A percentile compares a stretch with the other conserved stretches of the same genome.
Conservation (phyloP, 257 asterid species). For the Ajuga chamaepitys region DNA sequence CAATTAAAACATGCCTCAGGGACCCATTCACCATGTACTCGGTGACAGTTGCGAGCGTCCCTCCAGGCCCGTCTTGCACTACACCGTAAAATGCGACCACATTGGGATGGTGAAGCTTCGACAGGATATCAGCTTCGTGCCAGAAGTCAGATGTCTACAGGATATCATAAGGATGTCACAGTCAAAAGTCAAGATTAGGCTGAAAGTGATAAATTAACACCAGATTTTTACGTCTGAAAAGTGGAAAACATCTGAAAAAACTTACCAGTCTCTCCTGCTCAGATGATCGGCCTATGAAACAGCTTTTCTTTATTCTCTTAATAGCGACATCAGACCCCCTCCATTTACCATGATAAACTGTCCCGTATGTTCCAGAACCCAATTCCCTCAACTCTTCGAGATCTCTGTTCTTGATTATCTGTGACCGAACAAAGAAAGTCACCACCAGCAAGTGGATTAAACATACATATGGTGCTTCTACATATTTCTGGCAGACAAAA, state of each 20-base stretch:
- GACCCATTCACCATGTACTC: constrained; percentile 96
- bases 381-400: constrained; percentile 91
- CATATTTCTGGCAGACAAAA: not conserved
- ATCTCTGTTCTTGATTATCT: constrained; percentile 77
- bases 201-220: too few species aligned
- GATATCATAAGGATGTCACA: constrained; percentile 12
- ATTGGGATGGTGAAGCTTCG: constrained; percentile 95
- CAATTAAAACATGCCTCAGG: constrained; percentile 68
- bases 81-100: constrained; percentile 97
- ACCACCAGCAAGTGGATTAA: not conserved
- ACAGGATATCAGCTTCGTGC: constrained; percentile 90
- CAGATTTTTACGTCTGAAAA: too few species aligned
- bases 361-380: constrained; percentile 96
- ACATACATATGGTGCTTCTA: not conserved
- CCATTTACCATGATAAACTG: constrained; percentile 97
- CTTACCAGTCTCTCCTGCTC: constrained; percentile 78
- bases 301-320: constrained; percentile 83
- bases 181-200: constrained; percentile 9
- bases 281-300: constrained; percentile 84
- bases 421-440: constrained; percentile 11
- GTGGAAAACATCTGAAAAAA: not conserved
- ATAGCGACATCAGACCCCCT: constrained; percentile 95
- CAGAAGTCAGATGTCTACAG: constrained; percentile 73
- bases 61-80: constrained; percentile 94
- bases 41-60: constrained; percentile 89